Percentiles rank a stretch among this genome's conserved stretches.
phyloP scores from a whole-genome alignment of 1,139 yeast species.

The Sugiyamaella japonica region DNA sequence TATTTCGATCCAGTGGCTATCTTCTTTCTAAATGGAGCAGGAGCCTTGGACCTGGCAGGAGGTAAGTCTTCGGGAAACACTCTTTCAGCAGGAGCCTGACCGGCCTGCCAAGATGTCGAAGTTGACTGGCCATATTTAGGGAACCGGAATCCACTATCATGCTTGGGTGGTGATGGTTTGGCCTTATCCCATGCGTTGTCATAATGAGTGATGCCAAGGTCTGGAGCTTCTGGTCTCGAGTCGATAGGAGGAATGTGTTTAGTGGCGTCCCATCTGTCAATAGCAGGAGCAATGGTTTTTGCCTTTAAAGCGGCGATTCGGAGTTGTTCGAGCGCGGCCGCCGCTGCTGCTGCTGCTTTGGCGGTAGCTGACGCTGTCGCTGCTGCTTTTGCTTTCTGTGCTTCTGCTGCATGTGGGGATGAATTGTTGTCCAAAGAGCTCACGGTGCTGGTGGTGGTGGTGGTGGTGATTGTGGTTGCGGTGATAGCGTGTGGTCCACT shows the following conservation, averaged over 20 bases:
- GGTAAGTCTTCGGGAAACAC: constrained; percentile 25
- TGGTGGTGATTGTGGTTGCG: too few relatives aligned
- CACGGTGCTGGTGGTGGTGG: too few relatives aligned
- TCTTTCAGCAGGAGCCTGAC: constrained; percentile 22
- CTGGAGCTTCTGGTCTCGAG: constrained; percentile 45
- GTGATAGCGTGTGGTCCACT: too few relatives aligned
- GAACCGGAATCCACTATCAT: constrained; percentile 13
- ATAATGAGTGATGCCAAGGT: constrained; percentile 31
- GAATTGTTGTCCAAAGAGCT: too few relatives aligned
- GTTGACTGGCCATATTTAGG: constrained; percentile 19
- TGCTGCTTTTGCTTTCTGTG: constrained; percentile 1
- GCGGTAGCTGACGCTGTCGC: background rate
- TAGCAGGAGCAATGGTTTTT: constrained; percentile 32
- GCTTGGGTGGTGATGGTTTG: constrained; percentile 13
- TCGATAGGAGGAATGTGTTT: constrained; percentile 44
- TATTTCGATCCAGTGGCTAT: background rate
- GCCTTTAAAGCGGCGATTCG: constrained; percentile 5
- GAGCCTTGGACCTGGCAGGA: constrained; percentile 1
- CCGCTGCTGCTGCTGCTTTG: constrained; percentile 9
- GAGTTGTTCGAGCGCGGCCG: constrained; percentile 12
- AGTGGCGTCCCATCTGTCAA: constrained; percentile 47
- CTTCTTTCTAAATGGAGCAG: background rate
- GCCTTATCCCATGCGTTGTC: constrained; percentile 37
- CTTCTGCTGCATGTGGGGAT: background rate
- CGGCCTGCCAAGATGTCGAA: constrained; percentile 15